Conservation (phyloP, 2,329 filamentous ascomycete genomes). For the Fusarium camptoceras region DNA sequence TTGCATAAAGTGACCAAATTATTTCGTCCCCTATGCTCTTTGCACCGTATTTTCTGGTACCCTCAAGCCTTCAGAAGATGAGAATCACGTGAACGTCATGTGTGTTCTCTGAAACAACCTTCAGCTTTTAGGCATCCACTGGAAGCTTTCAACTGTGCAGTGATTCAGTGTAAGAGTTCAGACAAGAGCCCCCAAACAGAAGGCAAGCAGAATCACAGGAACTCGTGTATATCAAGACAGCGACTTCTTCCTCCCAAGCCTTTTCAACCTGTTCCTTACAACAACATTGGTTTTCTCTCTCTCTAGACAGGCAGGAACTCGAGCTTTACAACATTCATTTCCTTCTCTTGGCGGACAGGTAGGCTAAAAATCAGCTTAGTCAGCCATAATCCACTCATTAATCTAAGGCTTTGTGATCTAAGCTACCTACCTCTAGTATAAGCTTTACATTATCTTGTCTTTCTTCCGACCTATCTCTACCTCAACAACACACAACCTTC, state of each 20-base stretch:
- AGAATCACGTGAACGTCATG: background rate
- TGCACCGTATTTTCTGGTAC: background rate
- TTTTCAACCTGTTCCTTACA: background rate
- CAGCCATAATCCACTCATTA: background rate
- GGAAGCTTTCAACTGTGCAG: background rate
- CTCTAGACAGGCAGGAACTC: background rate
- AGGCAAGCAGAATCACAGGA: no score
- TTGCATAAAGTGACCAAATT: background rate
- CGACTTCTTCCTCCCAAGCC: background rate
- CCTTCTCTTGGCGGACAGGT: background rate
- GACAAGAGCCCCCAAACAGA: background rate
- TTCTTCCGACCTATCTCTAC: no score
- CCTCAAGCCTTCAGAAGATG: background rate
- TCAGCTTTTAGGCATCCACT: background rate
- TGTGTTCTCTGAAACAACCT: background rate
- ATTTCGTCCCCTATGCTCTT: background rate
- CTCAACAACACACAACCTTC: conserved; percentile 44
- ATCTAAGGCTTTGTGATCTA: background rate
- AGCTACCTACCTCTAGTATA: no score
- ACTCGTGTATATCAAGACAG: background rate
- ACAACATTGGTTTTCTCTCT: background rate
- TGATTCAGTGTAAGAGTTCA: background rate
- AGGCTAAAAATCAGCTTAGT: background rate
- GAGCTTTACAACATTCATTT: background rate
- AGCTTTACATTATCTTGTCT: no score